Conservation (phyloP, 2,329 filamentous ascomycete species). For the Colletotrichum sidae region DNA sequence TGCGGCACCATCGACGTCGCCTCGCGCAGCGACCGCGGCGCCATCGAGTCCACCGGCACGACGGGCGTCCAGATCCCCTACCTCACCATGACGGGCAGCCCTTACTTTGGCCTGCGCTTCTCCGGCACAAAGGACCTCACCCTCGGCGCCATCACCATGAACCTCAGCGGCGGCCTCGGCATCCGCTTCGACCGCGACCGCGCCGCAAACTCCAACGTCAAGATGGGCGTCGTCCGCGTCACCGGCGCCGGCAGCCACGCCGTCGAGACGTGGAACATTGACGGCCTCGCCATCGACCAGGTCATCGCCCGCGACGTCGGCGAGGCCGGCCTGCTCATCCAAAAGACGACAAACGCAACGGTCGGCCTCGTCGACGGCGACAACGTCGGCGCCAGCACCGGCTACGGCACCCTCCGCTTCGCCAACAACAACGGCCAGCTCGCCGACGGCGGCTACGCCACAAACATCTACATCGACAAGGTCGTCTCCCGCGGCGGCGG, state of each 20-base stretch:
- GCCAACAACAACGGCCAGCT: slow-evolving; percentile 67
- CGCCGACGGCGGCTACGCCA: slow-evolving; percentile 60
- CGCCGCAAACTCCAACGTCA: slow-evolving; percentile 64
- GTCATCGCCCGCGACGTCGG: slow-evolving; percentile 66
- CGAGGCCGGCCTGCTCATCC: slow-evolving; percentile 67
- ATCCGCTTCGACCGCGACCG: slow-evolving; percentile 69
- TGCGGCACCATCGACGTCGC: slow-evolving; percentile 66
- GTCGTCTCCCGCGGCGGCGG: slow-evolving; percentile 68
- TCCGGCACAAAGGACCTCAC: slow-evolving; percentile 60
- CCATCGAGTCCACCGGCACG: slow-evolving; percentile 64
- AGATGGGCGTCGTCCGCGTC: slow-evolving; percentile 63
- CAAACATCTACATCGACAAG: slow-evolving; percentile 64
- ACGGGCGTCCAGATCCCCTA: slow-evolving; percentile 65
- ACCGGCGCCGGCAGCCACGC: slow-evolving; percentile 66
- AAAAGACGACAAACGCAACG: slow-evolving; percentile 62
- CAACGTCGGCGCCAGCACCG: slow-evolving; percentile 63
- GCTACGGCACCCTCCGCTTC: slow-evolving; percentile 68
- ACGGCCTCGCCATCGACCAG: slow-evolving; percentile 61
- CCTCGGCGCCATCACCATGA: slow-evolving; percentile 65
- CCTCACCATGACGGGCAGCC: slow-evolving; percentile 67
- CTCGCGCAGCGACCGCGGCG: slow-evolving; percentile 57
- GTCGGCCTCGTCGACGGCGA: slow-evolving; percentile 67
- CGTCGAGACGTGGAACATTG: slow-evolving; percentile 71
- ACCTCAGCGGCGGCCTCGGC: slow-evolving; percentile 64
- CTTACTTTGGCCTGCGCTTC: slow-evolving; percentile 68